Evolutionary conservation across 495 filamentous ascomycete genomes (phyloP).

Genomic region (Hypoxylon fuscum): DNA sequence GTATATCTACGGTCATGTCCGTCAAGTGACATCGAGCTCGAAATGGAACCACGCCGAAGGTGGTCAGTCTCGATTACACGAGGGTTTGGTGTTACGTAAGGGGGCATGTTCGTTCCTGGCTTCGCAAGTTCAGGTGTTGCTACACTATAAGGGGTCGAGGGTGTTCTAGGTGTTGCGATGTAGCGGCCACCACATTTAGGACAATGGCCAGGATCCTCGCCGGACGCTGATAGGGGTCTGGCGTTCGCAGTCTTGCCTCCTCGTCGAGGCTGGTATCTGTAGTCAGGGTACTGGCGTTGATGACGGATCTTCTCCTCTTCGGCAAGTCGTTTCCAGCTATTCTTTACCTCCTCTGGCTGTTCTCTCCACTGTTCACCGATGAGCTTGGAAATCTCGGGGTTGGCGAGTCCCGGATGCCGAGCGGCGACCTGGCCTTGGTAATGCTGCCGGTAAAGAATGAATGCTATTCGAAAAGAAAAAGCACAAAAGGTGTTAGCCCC

Average conservation of each 20-base stretch:
- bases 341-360: conserved; percentile 77
- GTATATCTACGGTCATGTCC: conserved; percentile 39
- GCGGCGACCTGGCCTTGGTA: conserved; percentile 83
- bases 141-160: conserved; percentile 58
- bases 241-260: conserved; percentile 60
- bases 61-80: conserved; percentile 43
- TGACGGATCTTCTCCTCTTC: conserved; percentile 96
- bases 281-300: conserved; percentile 89
- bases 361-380: conserved; percentile 92
- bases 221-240: conserved; percentile 45
- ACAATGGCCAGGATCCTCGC: conserved; percentile 63
- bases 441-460: conserved; percentile 97
- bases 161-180: conserved; percentile 65
- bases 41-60: conserved; percentile 39
- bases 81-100: conserved; percentile 36
- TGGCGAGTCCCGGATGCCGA: conserved; percentile 86
- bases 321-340: conserved; percentile 87
- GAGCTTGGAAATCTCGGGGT: conserved; percentile 98
- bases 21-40: conserved; percentile 35
- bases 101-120: conserved; percentile 31
- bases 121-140: conserved; percentile 39
- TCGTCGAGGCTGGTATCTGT: conserved; percentile 91
- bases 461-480: conserved; percentile 66
- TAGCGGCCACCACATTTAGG: conserved; percentile 70
- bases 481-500: conserved; percentile 32